Percentiles rank a stretch among this genome's conserved stretches.
Conservation (phyloP, 106 monocot species). For the Chionographis japonica region DNA sequence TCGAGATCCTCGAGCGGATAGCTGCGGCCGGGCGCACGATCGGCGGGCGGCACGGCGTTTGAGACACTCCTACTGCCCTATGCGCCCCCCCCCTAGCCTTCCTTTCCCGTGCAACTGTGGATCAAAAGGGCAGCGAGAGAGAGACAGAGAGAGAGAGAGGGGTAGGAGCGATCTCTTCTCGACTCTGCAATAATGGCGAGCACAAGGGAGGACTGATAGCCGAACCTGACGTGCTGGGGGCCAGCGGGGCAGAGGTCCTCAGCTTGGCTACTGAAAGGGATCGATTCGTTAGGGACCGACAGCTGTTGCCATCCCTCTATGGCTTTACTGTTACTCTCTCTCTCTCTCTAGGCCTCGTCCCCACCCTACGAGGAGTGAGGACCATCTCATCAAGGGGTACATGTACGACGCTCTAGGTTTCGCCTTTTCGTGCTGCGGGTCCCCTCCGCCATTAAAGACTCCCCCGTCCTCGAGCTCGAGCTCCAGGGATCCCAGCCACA, state of each 20-base stretch:
- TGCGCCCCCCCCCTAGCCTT: too few species aligned
- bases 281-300: constrained; percentile 18
- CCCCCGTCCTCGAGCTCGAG: too few species aligned
- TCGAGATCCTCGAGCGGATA: too few species aligned
- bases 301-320: not conserved
- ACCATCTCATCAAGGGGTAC: too few species aligned
- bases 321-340: constrained; percentile 1
- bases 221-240: not conserved
- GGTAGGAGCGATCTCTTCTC: not conserved
- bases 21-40: constrained; percentile 2
- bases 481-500: too few species aligned
- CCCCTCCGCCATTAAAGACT: too few species aligned
- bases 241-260: not conserved
- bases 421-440: too few species aligned
- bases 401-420: too few species aligned
- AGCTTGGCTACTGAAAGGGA: constrained; percentile 23
- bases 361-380: not conserved
- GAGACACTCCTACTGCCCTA: not conserved
- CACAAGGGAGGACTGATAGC: not conserved
- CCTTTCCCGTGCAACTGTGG: too few species aligned
- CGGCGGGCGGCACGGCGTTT: constrained; percentile 12
- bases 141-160: not conserved
- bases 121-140: too few species aligned
- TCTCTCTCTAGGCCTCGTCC: constrained; percentile 7
- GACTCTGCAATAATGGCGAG: constrained; percentile 3